phyloP scores from a whole-genome alignment of 257 asterid species.

The Osmanthus fragrans region DNA sequence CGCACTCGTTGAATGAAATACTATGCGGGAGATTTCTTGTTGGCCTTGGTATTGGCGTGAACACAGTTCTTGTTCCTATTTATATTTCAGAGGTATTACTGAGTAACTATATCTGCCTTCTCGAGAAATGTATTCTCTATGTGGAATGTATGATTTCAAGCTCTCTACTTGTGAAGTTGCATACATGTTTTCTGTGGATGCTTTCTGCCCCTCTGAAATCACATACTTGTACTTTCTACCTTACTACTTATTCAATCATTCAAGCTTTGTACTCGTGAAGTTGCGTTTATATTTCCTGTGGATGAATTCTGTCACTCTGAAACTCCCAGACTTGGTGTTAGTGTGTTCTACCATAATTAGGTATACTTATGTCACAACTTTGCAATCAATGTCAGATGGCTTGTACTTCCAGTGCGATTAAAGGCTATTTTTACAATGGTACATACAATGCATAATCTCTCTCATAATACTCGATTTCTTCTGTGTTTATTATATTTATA shows the following conservation, averaged over 20 bases:
- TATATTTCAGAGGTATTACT: constrained; percentile 81
- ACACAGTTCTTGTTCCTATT: constrained; percentile 85
- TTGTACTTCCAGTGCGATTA: not conserved
- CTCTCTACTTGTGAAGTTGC: not conserved
- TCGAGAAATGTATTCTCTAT: constrained; percentile 10
- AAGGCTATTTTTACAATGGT: not conserved
- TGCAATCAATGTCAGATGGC: not conserved
- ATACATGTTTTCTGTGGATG: constrained; percentile 5
- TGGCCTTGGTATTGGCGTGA: constrained; percentile 92
- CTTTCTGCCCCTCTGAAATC: constrained; percentile 1
- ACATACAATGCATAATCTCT: not conserved
- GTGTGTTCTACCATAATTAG: not conserved
- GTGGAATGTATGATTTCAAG: constrained; percentile 8
- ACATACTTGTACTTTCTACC: not conserved
- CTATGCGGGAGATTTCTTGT: constrained; percentile 81
- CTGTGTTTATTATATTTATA: too few species aligned
- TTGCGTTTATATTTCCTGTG: not conserved
- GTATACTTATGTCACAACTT: not conserved
- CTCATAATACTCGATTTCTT: not conserved
- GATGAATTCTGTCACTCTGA: constrained; percentile 2
- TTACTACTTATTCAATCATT: not conserved
- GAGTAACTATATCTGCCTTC: constrained; percentile 11
- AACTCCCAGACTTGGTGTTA: not conserved
- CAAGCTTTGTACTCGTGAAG: constrained; percentile 3
- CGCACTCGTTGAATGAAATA: constrained; percentile 74